Conservation (phyloP, 169 alveolate species). For the Plasmodium knowlesi region DNA sequence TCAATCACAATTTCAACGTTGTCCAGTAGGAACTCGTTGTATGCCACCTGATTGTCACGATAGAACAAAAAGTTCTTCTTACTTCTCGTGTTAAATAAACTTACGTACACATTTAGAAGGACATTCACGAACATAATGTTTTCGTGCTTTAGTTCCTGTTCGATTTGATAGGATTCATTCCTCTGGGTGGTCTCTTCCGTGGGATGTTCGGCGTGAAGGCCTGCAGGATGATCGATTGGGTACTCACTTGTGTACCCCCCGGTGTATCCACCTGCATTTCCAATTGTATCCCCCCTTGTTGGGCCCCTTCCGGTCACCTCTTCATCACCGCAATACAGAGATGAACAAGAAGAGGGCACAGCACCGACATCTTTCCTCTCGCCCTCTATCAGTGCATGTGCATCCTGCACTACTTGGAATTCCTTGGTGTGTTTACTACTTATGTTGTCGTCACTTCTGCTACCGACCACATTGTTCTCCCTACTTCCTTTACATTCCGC, state of each 20-base stretch:
- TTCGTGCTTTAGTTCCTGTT: slow-evolving; percentile 22
- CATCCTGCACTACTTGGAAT: not conserved
- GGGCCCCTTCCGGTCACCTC: not conserved
- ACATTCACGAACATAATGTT: slow-evolving; percentile 55
- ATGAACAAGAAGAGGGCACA: not conserved
- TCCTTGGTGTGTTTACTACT: not conserved
- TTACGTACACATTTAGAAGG: slow-evolving; percentile 43
- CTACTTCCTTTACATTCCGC: not conserved
- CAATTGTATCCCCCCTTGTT: not conserved
- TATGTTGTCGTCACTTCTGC: not conserved
- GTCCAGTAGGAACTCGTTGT: slow-evolving; percentile 34
- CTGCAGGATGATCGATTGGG: not conserved
- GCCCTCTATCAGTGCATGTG: not conserved
- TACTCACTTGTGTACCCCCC: not conserved
- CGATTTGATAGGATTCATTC: not conserved
- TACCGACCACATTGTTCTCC: not conserved
- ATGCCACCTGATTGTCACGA: slow-evolving; percentile 34
- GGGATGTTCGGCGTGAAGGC: not conserved
- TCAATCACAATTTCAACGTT: slow-evolving; percentile 33
- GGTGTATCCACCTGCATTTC: not conserved
- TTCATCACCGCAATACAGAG: not conserved
- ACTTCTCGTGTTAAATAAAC: slow-evolving; percentile 27
- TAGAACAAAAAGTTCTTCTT: slow-evolving; percentile 23
- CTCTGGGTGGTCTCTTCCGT: not conserved
- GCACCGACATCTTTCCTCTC: not conserved